phyloP scores from a whole-genome alignment of 176 grass and related monocot genomes.

The Ampelocalamus luodianensis region DNA sequence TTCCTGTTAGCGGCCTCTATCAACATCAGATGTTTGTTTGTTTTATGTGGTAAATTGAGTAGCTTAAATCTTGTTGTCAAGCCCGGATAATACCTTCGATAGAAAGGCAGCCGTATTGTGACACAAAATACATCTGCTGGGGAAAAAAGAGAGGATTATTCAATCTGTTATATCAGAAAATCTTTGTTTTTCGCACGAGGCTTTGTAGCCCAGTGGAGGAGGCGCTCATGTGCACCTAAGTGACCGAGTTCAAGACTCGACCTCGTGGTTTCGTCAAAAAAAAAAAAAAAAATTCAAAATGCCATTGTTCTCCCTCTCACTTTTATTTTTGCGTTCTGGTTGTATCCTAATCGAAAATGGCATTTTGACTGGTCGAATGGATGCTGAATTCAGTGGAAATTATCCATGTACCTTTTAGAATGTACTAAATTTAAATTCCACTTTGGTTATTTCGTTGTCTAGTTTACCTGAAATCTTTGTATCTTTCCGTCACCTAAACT shows the following conservation, averaged over 20 bases:
- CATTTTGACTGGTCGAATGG: background rate
- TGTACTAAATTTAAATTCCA: background rate
- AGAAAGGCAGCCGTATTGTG: constrained; percentile 38
- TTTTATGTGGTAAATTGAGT: constrained; percentile 7
- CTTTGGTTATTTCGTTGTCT: background rate
- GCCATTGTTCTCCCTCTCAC: background rate
- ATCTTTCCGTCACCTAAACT: too few relatives aligned
- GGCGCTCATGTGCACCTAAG: too few relatives aligned
- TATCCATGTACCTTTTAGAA: background rate
- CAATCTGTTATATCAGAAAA: background rate
- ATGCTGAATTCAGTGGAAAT: background rate
- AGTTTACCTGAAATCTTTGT: background rate
- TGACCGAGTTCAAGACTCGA: too few relatives aligned
- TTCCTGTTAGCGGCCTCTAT: constrained; percentile 10
- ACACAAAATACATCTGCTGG: constrained; percentile 27
- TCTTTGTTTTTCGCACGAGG: too few relatives aligned
- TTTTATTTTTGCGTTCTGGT: background rate
- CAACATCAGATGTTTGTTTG: background rate
- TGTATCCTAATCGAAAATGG: background rate
- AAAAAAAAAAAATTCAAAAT: background rate
- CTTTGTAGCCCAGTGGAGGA: too few relatives aligned
- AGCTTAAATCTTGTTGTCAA: constrained; percentile 25
- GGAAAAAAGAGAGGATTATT: background rate
- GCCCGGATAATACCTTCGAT: background rate
- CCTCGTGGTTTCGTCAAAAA: too few relatives aligned